Base-by-base conservation (phyloP, 768 basidiomycete genomes). In the Harrya chromipes region DNA sequence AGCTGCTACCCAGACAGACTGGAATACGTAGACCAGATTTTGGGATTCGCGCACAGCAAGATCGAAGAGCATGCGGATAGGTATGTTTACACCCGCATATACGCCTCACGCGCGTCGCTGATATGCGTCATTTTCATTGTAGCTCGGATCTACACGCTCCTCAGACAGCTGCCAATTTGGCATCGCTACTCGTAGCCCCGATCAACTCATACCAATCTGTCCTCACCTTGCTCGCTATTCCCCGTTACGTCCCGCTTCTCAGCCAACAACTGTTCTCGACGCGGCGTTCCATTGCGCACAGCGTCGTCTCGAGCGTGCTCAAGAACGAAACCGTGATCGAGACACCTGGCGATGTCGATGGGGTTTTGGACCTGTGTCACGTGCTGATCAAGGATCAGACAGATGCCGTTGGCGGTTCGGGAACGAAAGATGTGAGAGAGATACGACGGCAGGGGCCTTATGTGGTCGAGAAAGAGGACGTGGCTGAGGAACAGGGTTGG, bases 401-500 rank as follows among this genome's bases (percentile, higher is more conserved):
- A 1, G 87, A 88, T 58, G 77, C 75, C 4, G 68, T 64, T 8
- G 64, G 65, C 19, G 68, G 71, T 33, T 54, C 63, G 24, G 72
- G 21, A 16, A 20, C 16, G 2, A 62, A 55, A 20, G 57, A 67
- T 21, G 57, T 60, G 20, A 75, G 77, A 54, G 79, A 80, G 39
- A 61, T 68, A 41, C 75, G 82, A 51, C 73, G 84, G 53, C 79
- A 81, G 49, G 82, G 82, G 7, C 74, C 82, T 10, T 80, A 83
- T 57, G 72, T 74, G 24, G 60, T 80, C 44, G 94, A 95, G 65
- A 71, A 85, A 43, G 90, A 94, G 65, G 95, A 98, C 63, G 78
- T 94, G 74, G 94, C 94, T 0, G 97, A 99, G 67, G 97, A 99
- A 67, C 97, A 99, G 61, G 97, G 97, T 0, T 99, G 97, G 97